Evolutionary conservation across 768 basidiomycete species (phyloP), one percentile per base, ranked within the genome.

Genomic region (Ramaria rubella): DNA sequence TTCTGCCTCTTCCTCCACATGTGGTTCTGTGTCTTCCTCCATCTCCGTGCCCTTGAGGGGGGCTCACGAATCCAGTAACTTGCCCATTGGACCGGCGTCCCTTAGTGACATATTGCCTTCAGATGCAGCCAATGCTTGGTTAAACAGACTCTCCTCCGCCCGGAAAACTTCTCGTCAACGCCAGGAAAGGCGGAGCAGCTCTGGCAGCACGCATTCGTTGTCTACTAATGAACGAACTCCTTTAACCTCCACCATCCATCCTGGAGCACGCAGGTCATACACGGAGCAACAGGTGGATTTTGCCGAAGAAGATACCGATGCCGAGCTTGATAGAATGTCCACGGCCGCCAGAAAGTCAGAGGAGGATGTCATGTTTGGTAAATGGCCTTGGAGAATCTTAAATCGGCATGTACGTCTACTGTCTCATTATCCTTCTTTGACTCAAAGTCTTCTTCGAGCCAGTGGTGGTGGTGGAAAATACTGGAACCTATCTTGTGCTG

Each of bases 381-480:
- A 69, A 55, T 87, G 86, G 87, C 87, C 88, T 0, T 68, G 70
- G 62, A 77, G 87, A 64, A 64, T 86, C 58, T 62, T 86, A n/a
- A 90, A 89, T 69, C 72, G 73, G 61, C 81, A 82, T 69, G 88
- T 90, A 68, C 61, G 84, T 75, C 52, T 26, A 9, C 30, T 58
- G 19, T n/a, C 40, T 26, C n/a, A 19, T 19, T 15, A 26, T 15
- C 17, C 19, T 17, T n/a, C 12, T n/a, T 43, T 21, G 21, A 21
- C 19, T 48, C 51, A 34, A 6, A 26, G 30, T n/a, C 44, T 33
- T 52, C 43, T 51, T 59, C 19, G 49, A 29, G 29, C 40, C 29
- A 26, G 38, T 60, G 90, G 89, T 90, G 89, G 88, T 92, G 90
- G 89, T 82, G 84, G 84, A 86, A 85, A 86, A 80, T 81, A 53